These are phyloP conservation scores for Pneumocystis canis DNA, from an alignment of 1,139 yeast genomes.

Conservation along the genomic window DNA sequence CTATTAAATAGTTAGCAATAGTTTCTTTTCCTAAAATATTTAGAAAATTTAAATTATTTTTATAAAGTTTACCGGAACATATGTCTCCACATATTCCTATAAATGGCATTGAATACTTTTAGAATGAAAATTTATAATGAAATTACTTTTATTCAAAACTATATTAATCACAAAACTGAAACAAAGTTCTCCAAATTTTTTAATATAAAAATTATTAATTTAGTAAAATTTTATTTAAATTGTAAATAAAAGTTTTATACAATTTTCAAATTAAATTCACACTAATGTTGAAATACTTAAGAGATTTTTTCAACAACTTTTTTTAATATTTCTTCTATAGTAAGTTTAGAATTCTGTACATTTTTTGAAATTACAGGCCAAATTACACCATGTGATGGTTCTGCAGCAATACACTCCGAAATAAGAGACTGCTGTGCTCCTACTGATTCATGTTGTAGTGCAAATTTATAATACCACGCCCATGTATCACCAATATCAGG, in stretches of 20 bases:
- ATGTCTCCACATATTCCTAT: not conserved
- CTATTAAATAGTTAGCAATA: not conserved
- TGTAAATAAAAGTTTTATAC: not conserved
- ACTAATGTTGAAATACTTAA: not conserved
- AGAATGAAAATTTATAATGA: no score
- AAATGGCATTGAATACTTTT: not conserved
- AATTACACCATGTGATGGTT: conserved; percentile 42
- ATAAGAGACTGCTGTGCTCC: conserved; percentile 22
- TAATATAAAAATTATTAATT: not conserved
- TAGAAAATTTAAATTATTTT: not conserved
- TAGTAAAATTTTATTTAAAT: not conserved
- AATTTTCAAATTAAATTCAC: not conserved
- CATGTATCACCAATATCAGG: conserved; percentile 58
- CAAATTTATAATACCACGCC: conserved; percentile 48
- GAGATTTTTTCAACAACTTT: conserved; percentile 19
- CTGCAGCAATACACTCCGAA: conserved; percentile 27
- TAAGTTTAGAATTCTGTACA: conserved; percentile 30
- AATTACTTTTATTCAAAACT: no score
- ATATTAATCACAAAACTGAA: no score
- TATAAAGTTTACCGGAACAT: not conserved
- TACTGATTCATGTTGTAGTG: conserved; percentile 23
- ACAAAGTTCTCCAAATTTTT: not conserved
- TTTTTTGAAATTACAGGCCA: conserved; percentile 42
- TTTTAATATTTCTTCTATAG: conserved; percentile 28
- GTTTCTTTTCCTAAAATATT: not conserved